Evolutionary conservation across 2,329 filamentous ascomycete species (phyloP).

Genomic region (Talaromyces sp.): DNA sequence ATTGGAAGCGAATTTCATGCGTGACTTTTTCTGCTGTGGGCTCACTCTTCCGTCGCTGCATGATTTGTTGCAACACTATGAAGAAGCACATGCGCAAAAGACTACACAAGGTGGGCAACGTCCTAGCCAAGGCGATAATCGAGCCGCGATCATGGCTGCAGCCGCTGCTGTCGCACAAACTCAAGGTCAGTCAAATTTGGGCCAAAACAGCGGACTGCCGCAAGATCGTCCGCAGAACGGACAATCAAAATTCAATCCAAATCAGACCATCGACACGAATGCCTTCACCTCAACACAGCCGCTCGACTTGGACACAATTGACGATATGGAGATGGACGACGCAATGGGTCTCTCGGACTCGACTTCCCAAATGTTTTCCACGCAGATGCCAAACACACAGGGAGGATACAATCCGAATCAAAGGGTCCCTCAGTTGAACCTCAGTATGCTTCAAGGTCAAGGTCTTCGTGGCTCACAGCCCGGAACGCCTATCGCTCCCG

Average conservation of each 20-base stretch:
- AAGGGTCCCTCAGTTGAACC: constrained; percentile 66
- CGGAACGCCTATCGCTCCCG: constrained; percentile 73
- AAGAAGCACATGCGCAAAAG: constrained; percentile 83
- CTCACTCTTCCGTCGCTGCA: constrained; percentile 85
- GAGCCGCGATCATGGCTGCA: constrained; percentile 47
- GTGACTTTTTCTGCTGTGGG: constrained; percentile 93
- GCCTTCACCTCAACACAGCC: constrained; percentile 20
- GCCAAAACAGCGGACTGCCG: constrained; percentile 34
- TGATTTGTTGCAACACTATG: constrained; percentile 92
- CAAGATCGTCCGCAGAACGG: constrained; percentile 34
- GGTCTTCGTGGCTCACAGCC: constrained; percentile 82
- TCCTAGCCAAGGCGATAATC: constrained; percentile 50
- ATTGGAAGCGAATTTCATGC: constrained; percentile 95
- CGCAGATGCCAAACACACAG: constrained; percentile 59
- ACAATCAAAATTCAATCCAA: constrained; percentile 38
- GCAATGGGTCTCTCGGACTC: constrained; percentile 53
- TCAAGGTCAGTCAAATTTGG: constrained; percentile 45
- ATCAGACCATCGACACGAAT: constrained; percentile 25
- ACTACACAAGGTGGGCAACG: constrained; percentile 49
- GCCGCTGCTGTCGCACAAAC: constrained; percentile 48
- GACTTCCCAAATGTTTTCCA: constrained; percentile 44
- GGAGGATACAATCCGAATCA: constrained; percentile 55
- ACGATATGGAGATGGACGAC: constrained; percentile 97
- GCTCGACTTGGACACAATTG: constrained; percentile 73
- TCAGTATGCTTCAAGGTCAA: constrained; percentile 71